These are phyloP conservation scores for Auxenochlorella protothecoides DNA, from an alignment of 139 green algal species.

Conservation along the genomic window DNA sequence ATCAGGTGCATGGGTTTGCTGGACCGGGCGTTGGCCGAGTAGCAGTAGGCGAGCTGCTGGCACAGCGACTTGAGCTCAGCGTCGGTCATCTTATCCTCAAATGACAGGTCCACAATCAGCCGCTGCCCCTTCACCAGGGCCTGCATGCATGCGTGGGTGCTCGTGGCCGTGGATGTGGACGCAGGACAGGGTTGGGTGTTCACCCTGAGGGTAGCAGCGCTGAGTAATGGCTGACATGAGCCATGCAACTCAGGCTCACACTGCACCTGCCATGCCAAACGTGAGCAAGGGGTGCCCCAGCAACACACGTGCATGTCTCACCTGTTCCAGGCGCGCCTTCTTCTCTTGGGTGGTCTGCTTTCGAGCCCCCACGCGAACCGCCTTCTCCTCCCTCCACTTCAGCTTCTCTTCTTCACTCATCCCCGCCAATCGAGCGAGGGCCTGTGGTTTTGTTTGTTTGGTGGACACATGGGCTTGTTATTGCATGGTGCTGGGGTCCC, in stretches of 20 bases:
- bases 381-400: constrained; percentile 12
- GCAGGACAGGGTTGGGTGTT: not conserved
- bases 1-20: constrained; percentile 34
- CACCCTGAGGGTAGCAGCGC: not conserved
- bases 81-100: constrained; percentile 50
- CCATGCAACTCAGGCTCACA: not conserved
- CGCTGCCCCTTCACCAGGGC: constrained; percentile 6
- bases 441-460: not conserved
- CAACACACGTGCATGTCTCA: not conserved
- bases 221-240: not conserved
- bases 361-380: not conserved
- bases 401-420: constrained; percentile 19
- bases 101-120: constrained; percentile 67
- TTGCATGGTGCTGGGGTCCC: not conserved
- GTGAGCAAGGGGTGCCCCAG: no score
- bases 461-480: not conserved
- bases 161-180: not conserved
- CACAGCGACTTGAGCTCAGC: constrained; percentile 43
- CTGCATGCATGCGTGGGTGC: not conserved
- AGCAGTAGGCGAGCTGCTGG: constrained; percentile 60
- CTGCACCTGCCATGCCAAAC: not conserved
- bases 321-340: constrained; percentile 7
- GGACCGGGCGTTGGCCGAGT: constrained; percentile 38
- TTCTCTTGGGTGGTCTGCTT: constrained; percentile 11
- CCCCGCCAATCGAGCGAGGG: not conserved